Conservation (phyloP, 805 yeast species). For the Yamadazyma akitaensis region DNA sequence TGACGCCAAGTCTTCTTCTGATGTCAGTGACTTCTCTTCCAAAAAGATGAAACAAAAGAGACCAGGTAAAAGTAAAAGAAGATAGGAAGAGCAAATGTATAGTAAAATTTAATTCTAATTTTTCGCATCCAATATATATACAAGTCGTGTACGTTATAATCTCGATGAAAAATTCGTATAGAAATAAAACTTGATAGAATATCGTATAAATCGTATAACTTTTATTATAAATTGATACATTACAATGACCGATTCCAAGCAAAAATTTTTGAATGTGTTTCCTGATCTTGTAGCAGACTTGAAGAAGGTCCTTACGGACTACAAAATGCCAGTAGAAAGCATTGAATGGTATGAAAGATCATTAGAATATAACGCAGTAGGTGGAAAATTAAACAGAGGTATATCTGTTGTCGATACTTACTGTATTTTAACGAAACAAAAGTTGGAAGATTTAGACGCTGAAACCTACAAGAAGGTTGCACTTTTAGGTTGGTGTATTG, state of each 20-base stretch:
- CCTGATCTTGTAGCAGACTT: constrained; percentile 78
- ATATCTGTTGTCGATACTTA: constrained; percentile 92
- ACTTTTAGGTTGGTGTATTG: constrained; percentile 92
- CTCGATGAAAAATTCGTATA: constrained; percentile 1
- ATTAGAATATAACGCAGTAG: constrained; percentile 85
- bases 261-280: constrained; percentile 62
- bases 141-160: background rate
- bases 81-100: constrained; percentile 11
- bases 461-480: constrained; percentile 84
- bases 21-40: constrained; percentile 55
- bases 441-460: constrained; percentile 54
- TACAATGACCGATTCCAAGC: constrained; percentile 27
- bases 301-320: constrained; percentile 52
- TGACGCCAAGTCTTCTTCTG: constrained; percentile 68
- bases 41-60: constrained; percentile 51
- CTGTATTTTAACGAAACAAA: constrained; percentile 63
- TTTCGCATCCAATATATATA: background rate
- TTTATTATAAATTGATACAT: too few species aligned
- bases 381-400: constrained; percentile 96
- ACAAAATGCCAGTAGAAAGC: constrained; percentile 85
- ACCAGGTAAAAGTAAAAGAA: constrained; percentile 44
- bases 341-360: constrained; percentile 75
- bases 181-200: background rate
- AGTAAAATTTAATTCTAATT: background rate
- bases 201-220: background rate